Base-by-base conservation (phyloP, 2,329 filamentous ascomycete species). In the Alternaria sp. region DNA sequence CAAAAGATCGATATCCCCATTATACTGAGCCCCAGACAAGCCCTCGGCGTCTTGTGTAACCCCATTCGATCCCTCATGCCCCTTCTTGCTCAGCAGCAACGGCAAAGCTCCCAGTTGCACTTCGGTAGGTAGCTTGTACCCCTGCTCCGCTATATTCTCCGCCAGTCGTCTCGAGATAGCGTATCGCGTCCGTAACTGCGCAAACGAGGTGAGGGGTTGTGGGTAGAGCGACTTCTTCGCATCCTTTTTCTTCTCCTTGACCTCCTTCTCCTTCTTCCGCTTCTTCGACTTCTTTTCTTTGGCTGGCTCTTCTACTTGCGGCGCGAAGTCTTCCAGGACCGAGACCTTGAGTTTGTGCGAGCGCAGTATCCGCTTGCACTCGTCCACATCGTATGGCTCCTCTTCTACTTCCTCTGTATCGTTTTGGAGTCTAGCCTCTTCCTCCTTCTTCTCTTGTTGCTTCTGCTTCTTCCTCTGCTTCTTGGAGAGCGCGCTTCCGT, bases 91-190 rank as follows among this genome's bases (percentile, higher is more conserved):
- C 28, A 98, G 82, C 37, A 98, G 83, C 49, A 98, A 81, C 26
- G 96, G 95, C 67, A 99, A 81, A 72, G 90, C 91, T 4, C 88
- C 94, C 80, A 98, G 87, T 78, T 99, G 96, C 12, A 99, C 94
- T 80, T 98, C 95, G 0, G 96, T 99, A 12, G 96, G 96, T 60
- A 94, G 84, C 37, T 87, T 88, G 77, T 97, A 99, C 11, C 92
- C 93, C 81, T 98, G 93, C n/a, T 88, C 86, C 14, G 87, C 84
- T 28, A 99, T 84, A 74, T 99, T 99, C 64, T 91, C 88, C 2
- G 89, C 88, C 47, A 99, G 81, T 45, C 89, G 86, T 44, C 86
- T 84, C 5, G 93, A 91, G 45, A 97, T 88, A n/a, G 86, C 87
- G 80, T 95, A 97, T 47, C 84, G 84, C 30, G 85, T 83, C 41